phyloP scores from a whole-genome alignment of 139 green algal genomes.

The Eudorina sp. region DNA sequence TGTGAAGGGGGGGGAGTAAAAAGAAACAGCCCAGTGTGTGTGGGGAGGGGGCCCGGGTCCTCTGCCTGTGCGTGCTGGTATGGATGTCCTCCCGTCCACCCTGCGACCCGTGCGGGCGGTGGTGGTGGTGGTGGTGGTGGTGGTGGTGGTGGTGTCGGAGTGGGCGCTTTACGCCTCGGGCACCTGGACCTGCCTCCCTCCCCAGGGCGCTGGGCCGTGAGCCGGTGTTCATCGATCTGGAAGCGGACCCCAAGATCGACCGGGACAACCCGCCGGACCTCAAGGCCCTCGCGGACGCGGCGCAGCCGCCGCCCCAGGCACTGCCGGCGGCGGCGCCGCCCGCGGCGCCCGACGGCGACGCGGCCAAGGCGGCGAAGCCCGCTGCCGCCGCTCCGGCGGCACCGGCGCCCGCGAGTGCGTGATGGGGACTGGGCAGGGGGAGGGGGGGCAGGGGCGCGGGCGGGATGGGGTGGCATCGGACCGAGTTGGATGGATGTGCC shows the following conservation, averaged over 20 bases:
- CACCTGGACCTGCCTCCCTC: not conserved
- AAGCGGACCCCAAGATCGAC: conserved; percentile 74
- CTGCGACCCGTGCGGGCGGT: not conserved
- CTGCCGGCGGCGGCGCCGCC: conserved; percentile 49
- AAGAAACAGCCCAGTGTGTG: not conserved
- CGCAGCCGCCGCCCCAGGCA: conserved; percentile 24
- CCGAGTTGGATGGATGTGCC: too few species aligned
- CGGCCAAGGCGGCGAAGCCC: conserved; percentile 10
- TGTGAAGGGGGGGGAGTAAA: not conserved
- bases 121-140: not conserved
- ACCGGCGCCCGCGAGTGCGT: not conserved
- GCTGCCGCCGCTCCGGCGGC: not conserved
- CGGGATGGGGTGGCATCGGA: not conserved
- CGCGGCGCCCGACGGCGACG: conserved; percentile 10
- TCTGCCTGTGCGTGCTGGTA: not conserved
- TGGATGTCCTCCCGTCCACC: not conserved
- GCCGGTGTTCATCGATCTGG: conserved; percentile 77
- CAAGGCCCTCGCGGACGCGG: conserved; percentile 47
- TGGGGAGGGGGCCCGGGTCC: too few species aligned
- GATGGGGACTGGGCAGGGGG: not conserved
- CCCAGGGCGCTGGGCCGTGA: conserved; percentile 28
- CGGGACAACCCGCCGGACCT: conserved; percentile 77
- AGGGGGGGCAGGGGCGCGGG: not conserved
- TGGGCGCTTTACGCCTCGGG: not conserved
- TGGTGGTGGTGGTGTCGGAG: not conserved